Evolutionary conservation across 345 rosid genomes (phyloP), one percentile per base, ranked within the genome.

Genomic region (Crucihimalaya himalaica): DNA sequence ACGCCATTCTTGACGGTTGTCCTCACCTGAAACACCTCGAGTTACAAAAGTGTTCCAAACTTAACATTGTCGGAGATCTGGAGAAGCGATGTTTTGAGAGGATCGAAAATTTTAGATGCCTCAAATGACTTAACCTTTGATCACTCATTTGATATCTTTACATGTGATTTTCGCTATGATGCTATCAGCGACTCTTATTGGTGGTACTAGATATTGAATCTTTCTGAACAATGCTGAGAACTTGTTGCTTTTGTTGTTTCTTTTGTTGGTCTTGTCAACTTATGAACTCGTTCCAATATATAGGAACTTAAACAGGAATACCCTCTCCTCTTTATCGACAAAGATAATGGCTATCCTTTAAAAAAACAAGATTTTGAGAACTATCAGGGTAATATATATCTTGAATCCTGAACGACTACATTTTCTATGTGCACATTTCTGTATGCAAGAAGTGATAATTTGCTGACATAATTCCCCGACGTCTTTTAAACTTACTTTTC

Each of bases 291-390:
- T 28, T 54, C 9, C n/a, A n/a, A n/a, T n/a, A n/a, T n/a, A 84
- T 61, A 16, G 97, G 97, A 50, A 94, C 97, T 81, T 73, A 82
- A 66, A 94, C 75, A 28, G 78, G 82, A 18, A 78, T 54, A 78
- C 86, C 98, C 73, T 89, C 93, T 46, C 97, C 97, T 94, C 91
- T 80, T 91, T 94, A 66, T 87, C 96, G 57, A 91, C 87, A 79
- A 94, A 89, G 27, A 88, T 87, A 71, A 94, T 88, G 42, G 88
- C 83, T 77, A 94, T 91, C 87, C 98, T 89, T 88, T 68, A 72
- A 81, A 3, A n/a, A n/a, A 6, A n/a, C 29, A 66, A 28, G 23
- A 40, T 54, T 50, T 31, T 12, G 10, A 34, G 25, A 27, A 77
- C 11, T 15, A 61, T 16, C 50, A 70, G 54, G 19, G 19, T 11